A percentile compares a stretch with the other conserved stretches of the same genome.
Evolutionary conservation across 2,329 filamentous ascomycete genomes (phyloP).

Genomic region (Aspergillus fijiensis): DNA sequence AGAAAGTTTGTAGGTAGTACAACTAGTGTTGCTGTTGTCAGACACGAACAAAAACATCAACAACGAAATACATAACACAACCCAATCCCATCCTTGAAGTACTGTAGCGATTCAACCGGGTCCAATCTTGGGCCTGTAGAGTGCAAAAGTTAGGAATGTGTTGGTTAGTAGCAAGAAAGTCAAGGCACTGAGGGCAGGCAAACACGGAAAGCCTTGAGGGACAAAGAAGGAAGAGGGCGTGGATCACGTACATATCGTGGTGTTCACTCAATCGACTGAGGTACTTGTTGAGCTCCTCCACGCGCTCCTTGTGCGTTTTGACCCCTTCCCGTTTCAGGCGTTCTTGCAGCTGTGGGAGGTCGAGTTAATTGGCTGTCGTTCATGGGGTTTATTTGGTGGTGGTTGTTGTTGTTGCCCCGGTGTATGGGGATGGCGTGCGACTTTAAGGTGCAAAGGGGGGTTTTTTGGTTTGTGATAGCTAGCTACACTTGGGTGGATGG

Average conservation of each 20-base stretch:
- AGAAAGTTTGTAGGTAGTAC: background rate
- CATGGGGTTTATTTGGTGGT: too few species aligned
- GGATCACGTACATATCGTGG: slow-evolving; percentile 75
- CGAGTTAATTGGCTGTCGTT: slow-evolving; percentile 1
- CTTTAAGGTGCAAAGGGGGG: too few species aligned
- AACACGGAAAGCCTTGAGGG: background rate
- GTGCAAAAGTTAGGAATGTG: too few species aligned
- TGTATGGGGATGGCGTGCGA: background rate
- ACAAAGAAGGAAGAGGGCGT: too few species aligned
- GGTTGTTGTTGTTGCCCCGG: background rate
- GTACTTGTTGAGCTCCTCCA: slow-evolving; percentile 94
- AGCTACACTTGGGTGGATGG: too few species aligned
- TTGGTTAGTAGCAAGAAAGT: background rate
- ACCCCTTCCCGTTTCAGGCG: slow-evolving; percentile 78
- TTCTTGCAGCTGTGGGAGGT: slow-evolving; percentile 66
- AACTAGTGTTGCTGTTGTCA: background rate
- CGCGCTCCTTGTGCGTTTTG: slow-evolving; percentile 95
- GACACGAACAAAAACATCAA: slow-evolving; percentile 6
- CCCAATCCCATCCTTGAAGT: background rate
- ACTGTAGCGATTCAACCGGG: slow-evolving; percentile 33
- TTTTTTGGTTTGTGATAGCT: background rate
- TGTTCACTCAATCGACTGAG: slow-evolving; percentile 90
- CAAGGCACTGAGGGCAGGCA: background rate
- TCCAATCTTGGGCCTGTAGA: slow-evolving; percentile 41
- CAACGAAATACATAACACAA: background rate